These are phyloP conservation scores for Glaciozyma martinii DNA, from an alignment of 768 basidiomycete species.

Conservation along the genomic window DNA sequence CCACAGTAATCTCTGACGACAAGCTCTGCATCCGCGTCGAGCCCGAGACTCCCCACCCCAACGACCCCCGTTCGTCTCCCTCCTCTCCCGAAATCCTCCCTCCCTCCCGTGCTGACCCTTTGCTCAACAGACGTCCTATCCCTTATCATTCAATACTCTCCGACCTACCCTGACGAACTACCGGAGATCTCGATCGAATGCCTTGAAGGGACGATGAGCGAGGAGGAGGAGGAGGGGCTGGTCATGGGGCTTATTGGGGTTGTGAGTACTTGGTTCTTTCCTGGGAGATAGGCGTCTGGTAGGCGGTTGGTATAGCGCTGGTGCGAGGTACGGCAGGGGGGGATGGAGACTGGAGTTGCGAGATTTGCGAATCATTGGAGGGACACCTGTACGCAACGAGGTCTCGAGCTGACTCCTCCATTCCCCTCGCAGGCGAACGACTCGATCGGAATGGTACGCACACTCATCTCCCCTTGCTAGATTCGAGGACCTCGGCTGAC, in stretches of 20 bases:
- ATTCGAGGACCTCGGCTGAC: constrained; percentile 23
- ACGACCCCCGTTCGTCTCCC: constrained; percentile 46
- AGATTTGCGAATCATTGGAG: not conserved
- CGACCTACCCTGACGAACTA: constrained; percentile 72
- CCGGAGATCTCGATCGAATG: constrained; percentile 62
- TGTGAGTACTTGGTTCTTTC: not conserved
- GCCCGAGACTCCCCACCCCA: constrained; percentile 66
- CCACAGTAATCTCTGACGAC: constrained; percentile 71
- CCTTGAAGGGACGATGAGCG: constrained; percentile 54
- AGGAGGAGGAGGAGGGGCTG: constrained; percentile 46
- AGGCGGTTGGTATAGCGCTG: too few relatives aligned
- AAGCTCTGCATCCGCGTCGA: constrained; percentile 76
- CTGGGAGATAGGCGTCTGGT: constrained; percentile 2
- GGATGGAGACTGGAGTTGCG: not conserved
- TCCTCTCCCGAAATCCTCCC: constrained; percentile 3
- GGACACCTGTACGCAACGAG: too few relatives aligned
- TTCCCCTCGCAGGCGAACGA: not conserved
- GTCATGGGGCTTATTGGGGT: constrained; percentile 45
- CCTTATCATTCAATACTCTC: constrained; percentile 65
- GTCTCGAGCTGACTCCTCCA: not conserved
- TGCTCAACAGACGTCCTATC: constrained; percentile 56
- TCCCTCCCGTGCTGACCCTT: not conserved
- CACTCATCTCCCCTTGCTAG: too few relatives aligned
- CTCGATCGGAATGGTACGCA: not conserved
- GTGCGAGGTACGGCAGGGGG: not conserved